A percentile compares a stretch with the other conserved stretches of the same genome.
These are phyloP conservation scores for Tagetes patula DNA, from an alignment of 129 eudicot genomes.

Conservation along the genomic window DNA sequence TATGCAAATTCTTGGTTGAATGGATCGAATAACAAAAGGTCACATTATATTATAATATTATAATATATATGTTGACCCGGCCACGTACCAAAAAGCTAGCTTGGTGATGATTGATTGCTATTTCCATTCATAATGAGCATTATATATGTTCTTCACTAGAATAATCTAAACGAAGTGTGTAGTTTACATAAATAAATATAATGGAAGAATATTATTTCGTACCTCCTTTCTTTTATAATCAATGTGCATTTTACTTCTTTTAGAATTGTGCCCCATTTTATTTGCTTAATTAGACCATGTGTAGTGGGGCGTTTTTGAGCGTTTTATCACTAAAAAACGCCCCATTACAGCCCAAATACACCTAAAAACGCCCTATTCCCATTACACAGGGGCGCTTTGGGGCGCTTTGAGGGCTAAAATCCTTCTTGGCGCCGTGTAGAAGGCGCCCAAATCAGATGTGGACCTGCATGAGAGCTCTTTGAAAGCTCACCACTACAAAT, in stretches of 20 bases:
- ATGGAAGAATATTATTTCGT: slow-evolving; percentile 6
- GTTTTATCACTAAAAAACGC: too few species aligned
- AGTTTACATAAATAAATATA: slow-evolving; percentile 18
- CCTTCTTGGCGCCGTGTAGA: too few species aligned
- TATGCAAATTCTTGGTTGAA: slow-evolving; percentile 13
- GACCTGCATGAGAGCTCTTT: too few species aligned
- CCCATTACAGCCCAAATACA: too few species aligned
- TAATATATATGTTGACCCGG: not conserved
- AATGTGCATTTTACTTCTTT: not conserved
- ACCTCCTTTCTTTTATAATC: not conserved
- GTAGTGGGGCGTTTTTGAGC: too few species aligned
- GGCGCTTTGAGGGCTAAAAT: too few species aligned
- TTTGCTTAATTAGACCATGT: not conserved
- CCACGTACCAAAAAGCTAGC: not conserved
- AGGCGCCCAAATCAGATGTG: too few species aligned
- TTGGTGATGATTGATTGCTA: slow-evolving; percentile 14
- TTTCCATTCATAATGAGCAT: slow-evolving; percentile 27
- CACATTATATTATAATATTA: too few species aligned
- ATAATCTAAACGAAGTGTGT: slow-evolving; percentile 28
- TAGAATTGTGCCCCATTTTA: not conserved
- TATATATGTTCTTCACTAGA: slow-evolving; percentile 25
- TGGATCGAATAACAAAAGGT: slow-evolving; percentile 15
- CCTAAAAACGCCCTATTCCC: too few species aligned
- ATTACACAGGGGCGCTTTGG: too few species aligned
- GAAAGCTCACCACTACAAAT: too few species aligned